Conservation (phyloP, 2,329 filamentous ascomycete species). For the Pestalotiopsis sp. region DNA sequence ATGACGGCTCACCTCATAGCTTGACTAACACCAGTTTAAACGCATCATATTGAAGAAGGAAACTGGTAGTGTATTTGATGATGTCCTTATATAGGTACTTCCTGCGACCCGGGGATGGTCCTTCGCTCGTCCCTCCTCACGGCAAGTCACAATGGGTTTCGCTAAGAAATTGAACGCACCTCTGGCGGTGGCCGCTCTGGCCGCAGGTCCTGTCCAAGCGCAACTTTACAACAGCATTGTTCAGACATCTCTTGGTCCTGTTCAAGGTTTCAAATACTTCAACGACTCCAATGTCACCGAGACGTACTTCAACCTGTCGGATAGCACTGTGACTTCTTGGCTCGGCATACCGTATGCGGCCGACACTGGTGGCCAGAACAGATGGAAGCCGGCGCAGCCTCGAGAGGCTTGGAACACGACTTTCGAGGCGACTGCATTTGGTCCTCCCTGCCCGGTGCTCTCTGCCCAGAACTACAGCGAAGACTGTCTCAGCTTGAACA, state of each 20-base stretch:
- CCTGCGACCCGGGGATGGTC: no score
- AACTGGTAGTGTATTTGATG: no score
- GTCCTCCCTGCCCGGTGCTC: constrained; percentile 23
- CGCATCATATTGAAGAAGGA: no score
- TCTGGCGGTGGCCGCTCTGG: background rate
- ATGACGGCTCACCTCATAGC: no score
- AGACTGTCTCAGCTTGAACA: constrained; percentile 27
- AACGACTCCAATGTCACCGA: constrained; percentile 1
- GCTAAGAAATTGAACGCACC: background rate
- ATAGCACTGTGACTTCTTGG: background rate
- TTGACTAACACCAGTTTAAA: no score
- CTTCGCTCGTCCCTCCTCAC: no score
- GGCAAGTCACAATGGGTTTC: background rate
- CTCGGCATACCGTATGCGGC: constrained; percentile 28
- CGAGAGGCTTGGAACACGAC: constrained; percentile 16
- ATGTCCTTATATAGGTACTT: no score
- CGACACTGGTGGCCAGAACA: constrained; percentile 17
- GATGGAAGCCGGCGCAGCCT: constrained; percentile 21
- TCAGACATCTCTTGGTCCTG: background rate
- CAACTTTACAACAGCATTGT: constrained; percentile 1
- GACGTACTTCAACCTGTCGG: constrained; percentile 1
- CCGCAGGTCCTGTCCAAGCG: background rate
- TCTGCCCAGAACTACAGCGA: constrained; percentile 14
- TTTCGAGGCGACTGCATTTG: constrained; percentile 20
- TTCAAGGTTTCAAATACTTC: constrained; percentile 5